phyloP scores from a whole-genome alignment of 2,329 filamentous ascomycete species.

The Fusarium udum region DNA sequence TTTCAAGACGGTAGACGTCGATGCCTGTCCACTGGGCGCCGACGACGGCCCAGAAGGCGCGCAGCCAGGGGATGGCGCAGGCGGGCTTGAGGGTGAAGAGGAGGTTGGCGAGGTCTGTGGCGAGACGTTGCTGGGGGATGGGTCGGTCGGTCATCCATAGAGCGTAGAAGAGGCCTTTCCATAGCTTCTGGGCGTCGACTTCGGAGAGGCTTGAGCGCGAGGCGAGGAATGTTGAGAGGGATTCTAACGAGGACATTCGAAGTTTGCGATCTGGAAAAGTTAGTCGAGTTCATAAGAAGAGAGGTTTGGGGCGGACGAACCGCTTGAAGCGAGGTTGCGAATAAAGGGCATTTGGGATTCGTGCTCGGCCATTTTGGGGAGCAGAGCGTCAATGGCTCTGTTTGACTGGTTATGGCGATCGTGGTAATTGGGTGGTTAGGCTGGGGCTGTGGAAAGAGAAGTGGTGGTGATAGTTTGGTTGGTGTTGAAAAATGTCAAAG shows the following conservation, averaged over 20 bases:
- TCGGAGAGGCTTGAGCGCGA: slow-evolving; percentile 67
- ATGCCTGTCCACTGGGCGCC: slow-evolving; percentile 76
- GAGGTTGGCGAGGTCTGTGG: slow-evolving; percentile 78
- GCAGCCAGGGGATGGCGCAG: slow-evolving; percentile 60
- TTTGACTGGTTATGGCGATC: rapidly evolving
- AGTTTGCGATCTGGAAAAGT: slow-evolving; percentile 73
- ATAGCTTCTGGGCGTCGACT: slow-evolving; percentile 84
- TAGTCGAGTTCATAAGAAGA: background rate
- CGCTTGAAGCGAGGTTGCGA: slow-evolving; percentile 84
- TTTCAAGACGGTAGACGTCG: slow-evolving; percentile 85
- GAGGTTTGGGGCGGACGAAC: slow-evolving; percentile 60
- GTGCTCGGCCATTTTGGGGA: slow-evolving; percentile 38
- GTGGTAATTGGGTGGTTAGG: background rate
- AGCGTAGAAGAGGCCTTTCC: slow-evolving; percentile 94
- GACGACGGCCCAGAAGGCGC: slow-evolving; percentile 77
- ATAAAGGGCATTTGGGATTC: slow-evolving; percentile 75
- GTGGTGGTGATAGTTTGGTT: slow-evolving; percentile 3
- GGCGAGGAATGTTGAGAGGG: slow-evolving; percentile 80
- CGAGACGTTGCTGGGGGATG: slow-evolving; percentile 85
- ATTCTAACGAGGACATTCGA: slow-evolving; percentile 79
- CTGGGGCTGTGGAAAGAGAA: background rate
- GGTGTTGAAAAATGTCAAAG: slow-evolving; percentile 32
- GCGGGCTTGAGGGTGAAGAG: slow-evolving; percentile 62
- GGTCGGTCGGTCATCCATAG: slow-evolving; percentile 95
- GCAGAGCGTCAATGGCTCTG: slow-evolving; percentile 29